A percentile compares a stretch with the other conserved stretches of the same genome.
phyloP scores from a whole-genome alignment of 202 grass and related monocot genomes.

The Cymbopogon flexuosus region DNA sequence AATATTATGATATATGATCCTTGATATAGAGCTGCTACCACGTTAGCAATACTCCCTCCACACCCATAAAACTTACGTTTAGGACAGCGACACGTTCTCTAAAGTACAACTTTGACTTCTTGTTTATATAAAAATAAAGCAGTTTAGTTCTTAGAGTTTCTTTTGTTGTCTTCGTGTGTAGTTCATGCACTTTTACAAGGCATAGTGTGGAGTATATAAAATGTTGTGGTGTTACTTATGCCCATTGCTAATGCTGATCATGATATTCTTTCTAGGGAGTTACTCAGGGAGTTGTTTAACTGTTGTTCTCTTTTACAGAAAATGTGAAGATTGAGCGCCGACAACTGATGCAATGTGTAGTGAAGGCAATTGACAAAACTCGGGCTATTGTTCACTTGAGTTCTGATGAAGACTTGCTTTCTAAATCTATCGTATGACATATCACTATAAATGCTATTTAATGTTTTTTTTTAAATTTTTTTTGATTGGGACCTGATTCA shows the following conservation, averaged over 20 bases:
- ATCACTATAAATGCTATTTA: conserved; percentile 1
- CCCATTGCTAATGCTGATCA: conserved; percentile 15
- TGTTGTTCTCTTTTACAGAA: conserved; percentile 41
- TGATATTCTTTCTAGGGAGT: conserved; percentile 16
- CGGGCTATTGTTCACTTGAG: conserved; percentile 70
- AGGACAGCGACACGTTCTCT: too few relatives aligned
- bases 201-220: conserved; percentile 2
- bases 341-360: conserved; percentile 73
- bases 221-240: conserved; percentile 10
- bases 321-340: conserved; percentile 41
- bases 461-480: neutral
- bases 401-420: conserved; percentile 65
- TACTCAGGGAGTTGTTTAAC: conserved; percentile 20
- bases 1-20: too few relatives aligned
- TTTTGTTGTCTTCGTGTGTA: conserved; percentile 5
- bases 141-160: conserved; percentile 1
- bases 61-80: too few relatives aligned
- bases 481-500: neutral
- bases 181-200: conserved; percentile 2
- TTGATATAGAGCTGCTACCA: too few relatives aligned
- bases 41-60: too few relatives aligned
- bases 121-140: too few relatives aligned
- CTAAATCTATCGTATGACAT: conserved; percentile 71
- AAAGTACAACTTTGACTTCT: too few relatives aligned
- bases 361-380: conserved; percentile 71